Percentiles rank a stretch among this genome's conserved stretches.
Conservation (phyloP, 2,329 filamentous ascomycete species). For the Apiospora phragmitis region DNA sequence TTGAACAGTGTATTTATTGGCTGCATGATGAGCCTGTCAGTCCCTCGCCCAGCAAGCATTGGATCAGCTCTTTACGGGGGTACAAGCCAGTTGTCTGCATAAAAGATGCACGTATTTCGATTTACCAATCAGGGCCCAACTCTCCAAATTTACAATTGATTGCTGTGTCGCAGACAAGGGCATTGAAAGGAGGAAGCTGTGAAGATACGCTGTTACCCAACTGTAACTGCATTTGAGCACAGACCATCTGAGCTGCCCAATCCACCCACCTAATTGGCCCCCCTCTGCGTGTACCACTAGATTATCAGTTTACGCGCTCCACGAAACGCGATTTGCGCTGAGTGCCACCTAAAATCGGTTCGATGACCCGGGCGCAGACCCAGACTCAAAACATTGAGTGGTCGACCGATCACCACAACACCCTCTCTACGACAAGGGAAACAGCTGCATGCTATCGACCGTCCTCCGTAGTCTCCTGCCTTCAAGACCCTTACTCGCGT, state of each 20-base stretch:
- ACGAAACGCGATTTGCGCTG: conserved; percentile 13
- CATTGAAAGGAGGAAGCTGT: neutral
- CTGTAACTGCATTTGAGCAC: neutral
- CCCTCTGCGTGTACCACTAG: neutral
- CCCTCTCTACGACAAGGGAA: neutral
- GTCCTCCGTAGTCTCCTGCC: conserved; percentile 19
- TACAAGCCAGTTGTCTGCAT: neutral
- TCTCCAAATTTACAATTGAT: too few species aligned
- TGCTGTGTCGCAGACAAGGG: too few species aligned
- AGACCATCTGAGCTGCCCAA: neutral
- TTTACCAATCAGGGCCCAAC: too few species aligned
- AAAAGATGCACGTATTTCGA: neutral
- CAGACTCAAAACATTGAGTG: neutral
- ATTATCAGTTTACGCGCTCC: conserved; percentile 14
- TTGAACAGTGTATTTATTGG: neutral
- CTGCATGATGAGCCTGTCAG: neutral
- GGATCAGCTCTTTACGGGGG: too few species aligned
- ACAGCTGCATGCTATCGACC: conserved; percentile 24
- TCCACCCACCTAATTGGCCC: conserved; percentile 2
- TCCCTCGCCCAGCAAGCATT: neutral
- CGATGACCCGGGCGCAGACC: neutral
- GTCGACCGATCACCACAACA: neutral
- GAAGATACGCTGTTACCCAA: neutral
- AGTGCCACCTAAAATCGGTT: neutral
- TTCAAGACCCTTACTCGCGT: conserved; percentile 22